Evolutionary conservation across 2,329 filamentous ascomycete species (phyloP), one percentile per base, ranked within the genome.

Genomic region (Pezicula rhizophila): DNA sequence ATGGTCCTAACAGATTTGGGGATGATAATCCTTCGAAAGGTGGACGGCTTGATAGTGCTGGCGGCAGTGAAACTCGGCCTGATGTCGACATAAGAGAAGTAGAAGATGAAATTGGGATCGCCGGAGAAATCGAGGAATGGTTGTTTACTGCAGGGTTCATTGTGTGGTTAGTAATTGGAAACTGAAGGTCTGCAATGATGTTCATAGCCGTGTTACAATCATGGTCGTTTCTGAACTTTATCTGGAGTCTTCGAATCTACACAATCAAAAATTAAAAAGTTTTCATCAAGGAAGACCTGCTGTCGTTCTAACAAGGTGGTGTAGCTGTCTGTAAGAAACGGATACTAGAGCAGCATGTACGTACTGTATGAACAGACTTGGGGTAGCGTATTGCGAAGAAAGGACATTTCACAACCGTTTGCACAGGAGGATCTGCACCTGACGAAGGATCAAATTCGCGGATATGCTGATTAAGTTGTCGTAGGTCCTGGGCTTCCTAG

Each of bases 341-440:
- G 10, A 17, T 14, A 40, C 4, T 40, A 8, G 3, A 38, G 18
- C 8, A 40, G 6, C 14, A 11, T 11, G 12, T 2, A 53, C 52
- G n/a, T 58, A 66, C 63, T 40, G 46, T 56, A 41, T 57, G 52
- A 4, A 35, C 14, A 38, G 44, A 39, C 39, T 60, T 62, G n/a
- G 60, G 61, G 48, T 67, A 69, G 40, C 59, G 59, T 50, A 69
- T 58, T 25, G 67, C 67, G 44, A 69, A 43, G 38, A 59, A 60
- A 8, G 65, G 65, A 38, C 49, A 55, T 46, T 60, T 64, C 23
- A 61, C 52, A 10, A 64, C 59, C 11, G 64, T 52, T 43, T 64
- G 59, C n/a, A 67, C 61, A 28, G 63, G 63, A 41, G 50, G 38
- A 12, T 64, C 62, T 20, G 42, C 47, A 33, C 44, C 46, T 10